phyloP scores from a whole-genome alignment of 1,139 yeast species.

The Wickerhamomyces sp. region DNA sequence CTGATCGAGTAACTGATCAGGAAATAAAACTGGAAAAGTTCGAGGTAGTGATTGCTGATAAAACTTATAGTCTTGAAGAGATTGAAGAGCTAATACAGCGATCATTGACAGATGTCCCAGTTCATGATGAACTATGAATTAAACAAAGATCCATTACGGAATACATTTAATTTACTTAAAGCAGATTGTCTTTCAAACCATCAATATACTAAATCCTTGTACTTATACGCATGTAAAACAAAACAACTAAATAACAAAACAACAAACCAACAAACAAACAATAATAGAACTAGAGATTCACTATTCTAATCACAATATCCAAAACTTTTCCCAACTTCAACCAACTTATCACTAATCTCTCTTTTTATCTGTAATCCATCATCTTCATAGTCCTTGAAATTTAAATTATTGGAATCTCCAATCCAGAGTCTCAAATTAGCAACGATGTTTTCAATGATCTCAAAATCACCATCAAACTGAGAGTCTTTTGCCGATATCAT shows the following conservation, averaged over 20 bases:
- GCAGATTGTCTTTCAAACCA: too few species aligned
- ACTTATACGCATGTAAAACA: too few species aligned
- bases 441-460: constrained; percentile 13
- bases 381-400: constrained; percentile 17
- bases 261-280: too few species aligned
- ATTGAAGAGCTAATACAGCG: too few species aligned
- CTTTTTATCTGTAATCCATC: constrained; percentile 19
- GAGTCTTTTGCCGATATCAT: constrained; percentile 1
- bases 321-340: constrained; percentile 18
- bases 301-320: constrained; percentile 12
- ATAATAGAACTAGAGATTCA: too few species aligned
- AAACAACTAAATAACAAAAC: too few species aligned
- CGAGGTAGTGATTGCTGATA: neutral
- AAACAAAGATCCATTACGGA: too few species aligned
- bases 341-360: constrained; percentile 23
- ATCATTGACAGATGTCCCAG: too few species aligned
- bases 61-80: neutral
- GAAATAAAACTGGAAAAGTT: neutral
- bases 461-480: constrained; percentile 7
- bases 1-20: neutral
- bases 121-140: constrained; percentile 2
- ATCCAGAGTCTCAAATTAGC: constrained; percentile 23
- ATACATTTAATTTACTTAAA: too few species aligned
- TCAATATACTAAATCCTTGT: too few species aligned
- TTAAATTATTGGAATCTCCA: constrained; percentile 19